A percentile compares a stretch with the other conserved stretches of the same genome.
Evolutionary conservation across 768 basidiomycete species (phyloP).

Genomic region (Macrolepiota fuliginosa): DNA sequence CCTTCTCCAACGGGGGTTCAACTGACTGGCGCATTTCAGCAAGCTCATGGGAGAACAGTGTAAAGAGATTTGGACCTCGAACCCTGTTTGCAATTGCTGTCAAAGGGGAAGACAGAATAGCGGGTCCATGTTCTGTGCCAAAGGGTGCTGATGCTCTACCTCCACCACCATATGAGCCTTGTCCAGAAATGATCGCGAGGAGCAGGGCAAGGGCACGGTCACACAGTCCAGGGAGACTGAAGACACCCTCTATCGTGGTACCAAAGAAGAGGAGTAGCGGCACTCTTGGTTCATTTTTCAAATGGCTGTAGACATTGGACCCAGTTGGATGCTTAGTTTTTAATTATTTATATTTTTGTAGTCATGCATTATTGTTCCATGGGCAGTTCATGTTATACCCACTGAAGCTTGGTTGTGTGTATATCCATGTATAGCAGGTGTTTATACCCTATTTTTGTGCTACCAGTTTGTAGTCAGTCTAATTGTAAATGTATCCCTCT

Average conservation of each 20-base stretch:
- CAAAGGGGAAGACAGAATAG: constrained; percentile 3
- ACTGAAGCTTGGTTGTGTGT: too few species aligned
- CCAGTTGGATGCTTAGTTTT: too few species aligned
- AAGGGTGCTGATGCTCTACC: background rate
- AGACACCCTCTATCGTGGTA: background rate
- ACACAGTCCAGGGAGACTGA: background rate
- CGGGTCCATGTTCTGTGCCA: background rate
- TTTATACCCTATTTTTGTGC: background rate
- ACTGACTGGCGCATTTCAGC: constrained; percentile 48
- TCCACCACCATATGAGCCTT: background rate
- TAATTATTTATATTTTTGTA: too few species aligned
- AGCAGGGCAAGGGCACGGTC: background rate
- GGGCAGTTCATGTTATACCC: too few species aligned
- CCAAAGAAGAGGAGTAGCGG: background rate
- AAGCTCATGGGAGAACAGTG: constrained; percentile 41
- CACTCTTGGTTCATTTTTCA: background rate
- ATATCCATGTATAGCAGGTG: background rate
- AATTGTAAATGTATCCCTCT: background rate
- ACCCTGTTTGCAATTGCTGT: constrained; percentile 11
- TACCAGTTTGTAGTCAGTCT: background rate
- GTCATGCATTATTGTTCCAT: too few species aligned
- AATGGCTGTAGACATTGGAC: background rate
- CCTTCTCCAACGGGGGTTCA: constrained; percentile 28
- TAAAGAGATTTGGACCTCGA: background rate
- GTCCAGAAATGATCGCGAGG: background rate